A percentile compares a stretch with the other conserved stretches of the same genome.
These are phyloP conservation scores for Dalbergia cochinchinensis DNA, from an alignment of 306 rosid genomes.

Conservation along the genomic window DNA sequence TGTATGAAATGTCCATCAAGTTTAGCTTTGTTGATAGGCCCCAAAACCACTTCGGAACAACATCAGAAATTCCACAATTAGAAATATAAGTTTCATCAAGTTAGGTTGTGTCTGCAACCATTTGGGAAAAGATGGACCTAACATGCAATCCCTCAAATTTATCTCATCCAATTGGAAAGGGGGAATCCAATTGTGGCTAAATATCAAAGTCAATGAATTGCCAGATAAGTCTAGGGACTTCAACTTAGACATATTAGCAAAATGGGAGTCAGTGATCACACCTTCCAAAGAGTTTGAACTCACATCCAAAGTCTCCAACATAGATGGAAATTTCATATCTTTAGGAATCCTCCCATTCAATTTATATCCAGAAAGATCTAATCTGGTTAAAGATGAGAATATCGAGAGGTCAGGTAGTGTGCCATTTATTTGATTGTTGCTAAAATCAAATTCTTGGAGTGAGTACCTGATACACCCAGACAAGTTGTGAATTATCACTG, in stretches of 20 bases:
- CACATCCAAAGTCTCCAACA: neutral
- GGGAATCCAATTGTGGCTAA: constrained; percentile 19
- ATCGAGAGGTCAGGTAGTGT: neutral
- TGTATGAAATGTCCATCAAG: neutral
- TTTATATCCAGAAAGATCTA: too few relatives aligned
- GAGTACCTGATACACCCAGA: constrained; percentile 12
- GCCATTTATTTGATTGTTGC: neutral
- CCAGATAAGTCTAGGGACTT: neutral
- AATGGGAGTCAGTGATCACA: neutral
- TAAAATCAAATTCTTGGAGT: neutral
- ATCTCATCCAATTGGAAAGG: neutral
- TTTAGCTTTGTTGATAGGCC: neutral
- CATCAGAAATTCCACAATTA: neutral
- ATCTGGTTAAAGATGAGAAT: neutral
- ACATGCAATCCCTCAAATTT: neutral
- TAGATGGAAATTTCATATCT: neutral
- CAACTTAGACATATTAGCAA: neutral
- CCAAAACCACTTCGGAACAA: neutral
- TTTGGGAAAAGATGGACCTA: constrained; percentile 30
- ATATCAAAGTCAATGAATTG: constrained; percentile 4
- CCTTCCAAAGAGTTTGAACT: constrained; percentile 1
- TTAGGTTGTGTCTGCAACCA: constrained; percentile 20
- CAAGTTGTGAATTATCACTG: neutral
- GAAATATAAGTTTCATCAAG: neutral
- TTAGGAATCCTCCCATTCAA: neutral